These are phyloP conservation scores for Hemisphaericaspora xylanilytica DNA, from an alignment of 1,139 yeast genomes.

Conservation along the genomic window DNA sequence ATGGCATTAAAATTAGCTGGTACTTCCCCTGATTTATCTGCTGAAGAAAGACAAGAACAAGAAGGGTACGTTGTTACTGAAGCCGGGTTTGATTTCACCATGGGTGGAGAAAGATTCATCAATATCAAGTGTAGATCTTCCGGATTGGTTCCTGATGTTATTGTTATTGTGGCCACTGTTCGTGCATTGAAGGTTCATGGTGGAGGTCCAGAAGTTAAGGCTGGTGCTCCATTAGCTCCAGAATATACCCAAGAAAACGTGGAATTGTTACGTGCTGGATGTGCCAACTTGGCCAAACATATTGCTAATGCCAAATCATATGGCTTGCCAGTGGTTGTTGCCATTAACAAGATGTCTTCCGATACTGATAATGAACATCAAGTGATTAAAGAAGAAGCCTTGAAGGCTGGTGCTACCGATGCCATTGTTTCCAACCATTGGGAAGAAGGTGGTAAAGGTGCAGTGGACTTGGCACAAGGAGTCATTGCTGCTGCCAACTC, in stretches of 20 bases:
- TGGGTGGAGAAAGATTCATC: slow-evolving; percentile 98
- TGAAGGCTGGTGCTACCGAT: slow-evolving; percentile 92
- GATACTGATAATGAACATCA: slow-evolving; percentile 85
- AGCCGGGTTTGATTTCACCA: slow-evolving; percentile 98
- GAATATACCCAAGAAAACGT: slow-evolving; percentile 85
- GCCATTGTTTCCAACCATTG: slow-evolving; percentile 96
- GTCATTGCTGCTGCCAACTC: slow-evolving; percentile 70
- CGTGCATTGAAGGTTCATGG: slow-evolving; percentile 97
- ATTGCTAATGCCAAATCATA: slow-evolving; percentile 81
- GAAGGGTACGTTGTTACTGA: slow-evolving; percentile 94
- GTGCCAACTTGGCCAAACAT: slow-evolving; percentile 89
- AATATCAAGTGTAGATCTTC: slow-evolving; percentile 95
- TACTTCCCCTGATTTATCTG: slow-evolving; percentile 47
- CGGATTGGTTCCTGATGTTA: slow-evolving; percentile 87
- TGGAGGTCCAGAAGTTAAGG: slow-evolving; percentile 97
- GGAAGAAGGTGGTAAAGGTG: slow-evolving; percentile 98
- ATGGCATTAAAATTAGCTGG: slow-evolving; percentile 94
- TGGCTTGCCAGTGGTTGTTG: slow-evolving; percentile 94
- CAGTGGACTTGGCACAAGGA: slow-evolving; percentile 82
- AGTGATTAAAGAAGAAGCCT: slow-evolving; percentile 76
- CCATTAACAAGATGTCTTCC: slow-evolving; percentile 86
- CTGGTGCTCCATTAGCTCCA: slow-evolving; percentile 86
- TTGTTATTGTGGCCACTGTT: slow-evolving; percentile 94
- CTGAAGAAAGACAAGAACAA: slow-evolving; percentile 54
- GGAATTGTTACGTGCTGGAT: slow-evolving; percentile 79